Evolutionary conservation across 768 basidiomycete species (phyloP), one percentile per base, ranked within the genome.

Genomic region (Leccinellum rugosiceps): DNA sequence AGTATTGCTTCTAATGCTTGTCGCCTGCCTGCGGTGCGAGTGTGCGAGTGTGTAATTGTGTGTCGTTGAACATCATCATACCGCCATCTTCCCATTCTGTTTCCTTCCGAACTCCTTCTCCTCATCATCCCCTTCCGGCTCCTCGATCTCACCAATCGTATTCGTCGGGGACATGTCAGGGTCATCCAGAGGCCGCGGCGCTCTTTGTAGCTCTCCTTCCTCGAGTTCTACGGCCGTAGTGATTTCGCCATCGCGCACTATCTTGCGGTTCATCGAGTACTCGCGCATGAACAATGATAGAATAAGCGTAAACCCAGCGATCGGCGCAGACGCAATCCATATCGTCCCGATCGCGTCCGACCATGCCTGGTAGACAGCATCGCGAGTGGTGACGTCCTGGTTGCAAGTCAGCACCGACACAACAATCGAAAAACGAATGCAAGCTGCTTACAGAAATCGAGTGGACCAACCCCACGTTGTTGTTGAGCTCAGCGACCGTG

Each of bases 281-380:
- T 76, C 75, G 50, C 83, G 78, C 23, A 90, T 49, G 63, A 87
- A 80, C 25, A 89, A 64, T 14, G 80, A 65, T 57, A 79, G 59
- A 21, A 88, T 60, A 62, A 88, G 77, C 26, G 79, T 76, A 43
- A 76, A 74, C 13, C 82, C 85, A 14, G 79, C 25, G 26, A 89
- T 69, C 0, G 87, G 85, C 8, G 84, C 82, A 68, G 77, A 78
- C 23, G 85, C 81, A 43, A 85, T 60, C 87, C 88, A 90, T 45
- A 90, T 85, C 48, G 63, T 74, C 63, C 78, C 77, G 43, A 90
- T 84, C 2, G 87, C 82, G 31, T 77, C 72, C n/a, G 88, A 79
- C 71, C 83, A 90, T 0, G 86, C 86, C 53, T 86, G 76, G 30
- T 85, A 78, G 8, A 89, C 72, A 38, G 76, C 75, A 34, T 75